Conservation (phyloP, 2,329 filamentous ascomycete genomes). For the Nectriaceae sp. region DNA sequence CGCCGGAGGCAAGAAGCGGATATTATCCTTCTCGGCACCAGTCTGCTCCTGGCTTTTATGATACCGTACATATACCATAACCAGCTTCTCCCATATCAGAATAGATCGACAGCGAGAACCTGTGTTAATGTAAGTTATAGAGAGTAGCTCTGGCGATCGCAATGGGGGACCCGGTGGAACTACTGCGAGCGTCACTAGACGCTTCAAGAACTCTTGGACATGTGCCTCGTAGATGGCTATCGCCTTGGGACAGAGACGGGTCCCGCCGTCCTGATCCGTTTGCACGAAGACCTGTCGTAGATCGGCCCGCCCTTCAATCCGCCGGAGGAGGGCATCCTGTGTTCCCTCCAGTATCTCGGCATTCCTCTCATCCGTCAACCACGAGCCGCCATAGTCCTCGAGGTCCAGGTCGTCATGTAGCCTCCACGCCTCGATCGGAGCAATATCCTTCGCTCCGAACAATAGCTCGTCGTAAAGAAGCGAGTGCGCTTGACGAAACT, state of each 20-base stretch:
- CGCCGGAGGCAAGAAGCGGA: neutral
- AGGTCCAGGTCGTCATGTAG: neutral
- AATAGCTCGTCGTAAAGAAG: slow-evolving; percentile 3
- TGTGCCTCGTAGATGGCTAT: slow-evolving; percentile 3
- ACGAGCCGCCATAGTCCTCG: neutral
- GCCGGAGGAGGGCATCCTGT: no score
- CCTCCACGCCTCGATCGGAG: neutral
- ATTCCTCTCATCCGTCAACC: neutral
- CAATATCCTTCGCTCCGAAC: neutral
- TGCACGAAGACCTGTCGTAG: neutral
- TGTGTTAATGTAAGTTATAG: no score
- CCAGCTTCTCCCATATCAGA: neutral
- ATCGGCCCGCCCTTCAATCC: slow-evolving; percentile 1
- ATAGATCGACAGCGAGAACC: neutral
- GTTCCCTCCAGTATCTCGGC: neutral
- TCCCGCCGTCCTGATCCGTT: neutral
- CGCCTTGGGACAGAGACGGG: neutral
- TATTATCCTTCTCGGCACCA: neutral
- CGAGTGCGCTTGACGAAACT: neutral
- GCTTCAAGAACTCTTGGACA: slow-evolving; percentile 1
- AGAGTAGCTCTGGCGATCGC: neutral
- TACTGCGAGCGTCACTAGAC: neutral
- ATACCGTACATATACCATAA: neutral
- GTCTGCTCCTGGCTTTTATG: slow-evolving; percentile 1
- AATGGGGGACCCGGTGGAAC: neutral